Conservation (phyloP, 2,329 filamentous ascomycete genomes). For the Fusarium torulosum region DNA sequence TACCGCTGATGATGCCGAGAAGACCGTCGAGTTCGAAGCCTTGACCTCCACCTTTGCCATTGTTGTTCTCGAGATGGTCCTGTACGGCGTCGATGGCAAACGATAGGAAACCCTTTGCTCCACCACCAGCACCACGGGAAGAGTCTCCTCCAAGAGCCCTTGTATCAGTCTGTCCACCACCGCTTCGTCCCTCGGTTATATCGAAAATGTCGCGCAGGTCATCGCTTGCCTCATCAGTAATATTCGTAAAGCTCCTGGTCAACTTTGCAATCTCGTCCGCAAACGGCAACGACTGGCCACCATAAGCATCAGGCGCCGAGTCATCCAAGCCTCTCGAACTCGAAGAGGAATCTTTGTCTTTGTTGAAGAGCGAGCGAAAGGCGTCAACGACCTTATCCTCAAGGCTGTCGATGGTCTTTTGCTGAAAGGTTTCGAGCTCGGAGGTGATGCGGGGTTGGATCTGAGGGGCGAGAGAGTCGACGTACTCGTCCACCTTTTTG, state of each 20-base stretch:
- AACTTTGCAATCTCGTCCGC: slow-evolving; percentile 59
- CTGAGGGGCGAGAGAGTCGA: slow-evolving; percentile 61
- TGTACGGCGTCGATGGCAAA: slow-evolving; percentile 58
- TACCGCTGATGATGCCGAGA: slow-evolving; percentile 57
- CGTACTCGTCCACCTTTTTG: slow-evolving; percentile 60
- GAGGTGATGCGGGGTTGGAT: slow-evolving; percentile 61
- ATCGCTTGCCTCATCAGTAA: slow-evolving; percentile 57
- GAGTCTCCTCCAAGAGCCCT: slow-evolving; percentile 48
- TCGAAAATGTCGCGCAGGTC: slow-evolving; percentile 60
- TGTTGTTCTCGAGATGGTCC: slow-evolving; percentile 55
- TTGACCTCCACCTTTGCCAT: slow-evolving; percentile 46
- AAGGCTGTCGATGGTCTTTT: slow-evolving; percentile 60
- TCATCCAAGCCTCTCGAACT: slow-evolving; percentile 49
- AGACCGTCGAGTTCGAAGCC: slow-evolving; percentile 58
- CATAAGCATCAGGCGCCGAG: slow-evolving; percentile 57
- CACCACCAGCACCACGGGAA: slow-evolving; percentile 47
- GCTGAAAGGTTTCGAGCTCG: slow-evolving; percentile 59
- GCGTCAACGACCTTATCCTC: slow-evolving; percentile 60
- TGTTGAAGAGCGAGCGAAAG: slow-evolving; percentile 60
- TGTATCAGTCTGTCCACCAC: slow-evolving; percentile 32
- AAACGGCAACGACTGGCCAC: slow-evolving; percentile 58
- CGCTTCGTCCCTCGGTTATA: slow-evolving; percentile 53
- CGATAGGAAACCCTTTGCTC: slow-evolving; percentile 56
- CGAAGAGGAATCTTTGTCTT: slow-evolving; percentile 44
- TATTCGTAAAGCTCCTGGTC: slow-evolving; percentile 56